Base-by-base conservation (phyloP, 495 filamentous ascomycete species). In the Lophium mytilinum region DNA sequence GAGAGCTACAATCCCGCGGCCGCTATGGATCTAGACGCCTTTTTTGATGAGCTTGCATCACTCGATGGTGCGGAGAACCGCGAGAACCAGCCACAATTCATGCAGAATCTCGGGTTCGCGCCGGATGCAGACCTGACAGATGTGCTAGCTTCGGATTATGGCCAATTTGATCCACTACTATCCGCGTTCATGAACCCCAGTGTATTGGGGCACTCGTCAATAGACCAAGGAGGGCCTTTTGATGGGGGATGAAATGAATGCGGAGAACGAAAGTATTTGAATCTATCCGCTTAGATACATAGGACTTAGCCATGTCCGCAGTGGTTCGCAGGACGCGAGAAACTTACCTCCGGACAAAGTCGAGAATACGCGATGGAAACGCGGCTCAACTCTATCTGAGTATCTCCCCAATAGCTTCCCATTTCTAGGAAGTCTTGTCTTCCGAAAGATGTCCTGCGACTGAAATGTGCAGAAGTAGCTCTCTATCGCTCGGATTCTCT, bases 71-170 rank as follows among this genome's bases (percentile, higher is more conserved):
- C 59, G 43, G 59, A 62, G 35, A 59, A 41, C 24, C 11, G 53
- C 5, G 55, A 57, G 17, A 63, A 21, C 18, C 63, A 70, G 43
- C 66, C 66, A 5, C 61, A 68, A 34, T 72, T 72, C 52, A 67
- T 70, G 66, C 61, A 70, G 39, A 72, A 72, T 55, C 60, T 72
- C 33, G 69, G 69, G 2, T 69, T 70, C 43, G 63, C 56, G 11
- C 69, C 66, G 1, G 63, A 69, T 51, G 49, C 65, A 1, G 63
- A 96, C 40, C 54, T 71, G 9, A 58, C 57, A 8, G 67, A 68
- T 45, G 10, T 65, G 9, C 35, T 53, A 7, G 18, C 50, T 15
- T 18, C 40, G 11, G 60, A 59, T 11, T 64, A 63, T 45, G 57
- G 62, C 39, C 64, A 62, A 17, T 57, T 60, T 17, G 58, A 65